Evolutionary conservation across 164 flowering plant species (phyloP), one percentile per base, ranked within the genome.

Genomic region (grape (Vitis vinifera)): DNA sequence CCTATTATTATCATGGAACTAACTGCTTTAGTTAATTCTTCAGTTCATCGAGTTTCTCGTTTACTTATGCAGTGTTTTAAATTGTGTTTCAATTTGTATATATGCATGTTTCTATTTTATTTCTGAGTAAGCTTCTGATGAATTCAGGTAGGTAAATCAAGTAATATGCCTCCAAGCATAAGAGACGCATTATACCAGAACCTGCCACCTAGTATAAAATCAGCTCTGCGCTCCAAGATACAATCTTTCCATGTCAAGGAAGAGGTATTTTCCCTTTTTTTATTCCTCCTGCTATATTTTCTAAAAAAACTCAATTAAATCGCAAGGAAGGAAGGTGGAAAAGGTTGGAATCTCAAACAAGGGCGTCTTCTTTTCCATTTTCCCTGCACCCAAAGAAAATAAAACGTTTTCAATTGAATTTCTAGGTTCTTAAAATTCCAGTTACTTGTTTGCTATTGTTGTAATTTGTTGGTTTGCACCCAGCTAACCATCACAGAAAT

Each of bases 401-500:
- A 51, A 51, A 10, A 15, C 55, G 4, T 51, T 51, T 23, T 23
- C 27, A 15, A 51, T 10, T 12, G 14, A 15, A 51, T 51, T 51
- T 51, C 55, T 53, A 14, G n/a, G 56, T 53, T 53, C 6, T 53
- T 14, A 12, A 53, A 53, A 53, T 12, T 53, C 56, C 56, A 53
- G 14, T 14, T 57, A 65, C 8, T 65, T 48, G 52, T 37, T 2
- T 50, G 15, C 56, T 9, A 51, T 23, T 19, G 50, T 51, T 23
- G 1, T 48, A 37, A 37, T 15, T 66, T 8, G 15, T 14, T 27
- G 7, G 14, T 44, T 23, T 53, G 30, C 49, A 10, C 55, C 74
- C 87, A 90, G 94, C 81, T 84, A 19, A 88, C 88, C 23, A 79
- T 88, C 31, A 77, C 78, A 52, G 84, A 87, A 79, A 86, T 90